Conservation (phyloP, 1,284 basidiomycete genomes). For the Mycena sp. region DNA sequence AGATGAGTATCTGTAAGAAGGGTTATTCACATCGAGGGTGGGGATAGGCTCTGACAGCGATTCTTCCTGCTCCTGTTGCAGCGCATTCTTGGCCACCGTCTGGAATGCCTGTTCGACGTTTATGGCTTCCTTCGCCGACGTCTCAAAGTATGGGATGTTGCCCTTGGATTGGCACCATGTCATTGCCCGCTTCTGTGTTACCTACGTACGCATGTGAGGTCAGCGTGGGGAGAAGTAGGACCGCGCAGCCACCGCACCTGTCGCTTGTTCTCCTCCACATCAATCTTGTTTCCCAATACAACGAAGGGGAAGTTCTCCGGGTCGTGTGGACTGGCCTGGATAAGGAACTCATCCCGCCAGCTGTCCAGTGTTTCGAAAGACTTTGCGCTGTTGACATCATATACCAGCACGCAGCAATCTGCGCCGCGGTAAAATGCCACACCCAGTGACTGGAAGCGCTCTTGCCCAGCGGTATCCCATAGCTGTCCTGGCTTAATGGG, state of each 20-base stretch:
- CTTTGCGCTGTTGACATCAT: slow-evolving; percentile 99
- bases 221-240: slow-evolving; percentile 5
- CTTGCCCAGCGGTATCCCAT: slow-evolving; percentile 99
- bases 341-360: slow-evolving; percentile 97
- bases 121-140: slow-evolving; percentile 99
- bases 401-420: slow-evolving; percentile 98
- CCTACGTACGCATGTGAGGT: slow-evolving; percentile 56
- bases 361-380: slow-evolving; percentile 98
- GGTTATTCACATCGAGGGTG: slow-evolving; percentile 16
- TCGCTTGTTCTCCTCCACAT: slow-evolving; percentile 98
- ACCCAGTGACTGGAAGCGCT: slow-evolving; percentile 98
- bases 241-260: slow-evolving; percentile 65
- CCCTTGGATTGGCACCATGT: slow-evolving; percentile 99
- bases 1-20: slow-evolving; percentile 35
- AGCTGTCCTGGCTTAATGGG: slow-evolving; percentile 60
- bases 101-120: slow-evolving; percentile 99
- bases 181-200: slow-evolving; percentile 99
- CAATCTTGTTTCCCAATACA: slow-evolving; percentile 99
- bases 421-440: slow-evolving; percentile 99
- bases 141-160: slow-evolving; percentile 99
- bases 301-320: slow-evolving; percentile 99
- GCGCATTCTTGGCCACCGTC: slow-evolving; percentile 97
- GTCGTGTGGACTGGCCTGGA: slow-evolving; percentile 97
- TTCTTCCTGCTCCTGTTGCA: slow-evolving; percentile 97
- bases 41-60: slow-evolving; percentile 75